Evolutionary conservation across 2,329 filamentous ascomycete genomes (phyloP), one percentile per base, ranked within the genome.

Genomic region (Rutstroemia sp.): DNA sequence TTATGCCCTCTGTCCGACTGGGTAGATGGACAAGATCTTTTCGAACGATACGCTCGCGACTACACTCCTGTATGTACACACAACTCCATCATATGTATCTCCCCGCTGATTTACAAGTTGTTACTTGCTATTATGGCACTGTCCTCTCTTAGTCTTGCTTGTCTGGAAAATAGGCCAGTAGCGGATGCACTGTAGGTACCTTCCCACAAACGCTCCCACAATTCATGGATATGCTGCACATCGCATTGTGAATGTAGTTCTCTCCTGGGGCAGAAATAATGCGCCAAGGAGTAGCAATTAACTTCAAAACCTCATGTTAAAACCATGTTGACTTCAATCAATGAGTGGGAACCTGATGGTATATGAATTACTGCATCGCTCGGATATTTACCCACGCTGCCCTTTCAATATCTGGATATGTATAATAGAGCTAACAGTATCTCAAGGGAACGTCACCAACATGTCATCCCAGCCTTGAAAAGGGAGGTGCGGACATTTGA

Each of bases 391-490:
- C 30, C 30, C 9, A 34, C 30, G 10, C 10, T 12, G 25, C 10
- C 9, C 10, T 34, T 34, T 14, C 30, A 12, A 12, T 34, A 12
- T 12, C 10, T 34, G 12, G 1, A 34, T 34, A 4, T 34, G 12
- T 34, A 10, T 34, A 9, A 12, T 12, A 71, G 72, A 27, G 72
- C 74, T 52, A 72, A 74, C 52, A 71, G 79, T 56, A 74, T 78
- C 61, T 75, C 77, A 10, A 68, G 80, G 48, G 75, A 80, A 59
- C 77, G 81, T 62, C 81, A 82, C 62, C 75, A 80, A 50, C 72
- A 77, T 63, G 76, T 78, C 2, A 73, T 81, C 23, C 72, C 76
- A 8, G 74, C 75, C 3, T 67, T 81, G 3, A 73, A 78, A 55
- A 71, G 61, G 49, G 73, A 68, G 51, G 62, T 78, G 7, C 71